Conservation (phyloP, 2,329 filamentous ascomycete genomes). For the Colletotrichum cuscutae region DNA sequence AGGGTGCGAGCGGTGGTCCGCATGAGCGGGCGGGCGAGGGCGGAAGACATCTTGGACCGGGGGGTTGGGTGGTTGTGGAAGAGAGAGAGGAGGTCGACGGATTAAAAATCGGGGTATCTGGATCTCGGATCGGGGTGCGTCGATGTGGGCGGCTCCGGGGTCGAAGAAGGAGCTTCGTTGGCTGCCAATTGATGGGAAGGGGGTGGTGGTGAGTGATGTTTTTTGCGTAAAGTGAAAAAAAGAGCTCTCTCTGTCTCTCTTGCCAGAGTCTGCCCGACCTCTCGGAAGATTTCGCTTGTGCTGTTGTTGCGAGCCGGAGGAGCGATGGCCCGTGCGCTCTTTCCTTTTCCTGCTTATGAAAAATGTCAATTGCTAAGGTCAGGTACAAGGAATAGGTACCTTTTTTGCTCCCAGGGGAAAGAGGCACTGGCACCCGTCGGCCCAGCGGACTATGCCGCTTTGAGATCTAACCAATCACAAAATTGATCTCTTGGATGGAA, state of each 20-base stretch:
- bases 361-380: conserved; percentile 1
- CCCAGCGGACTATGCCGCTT: conserved; percentile 19
- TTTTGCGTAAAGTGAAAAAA: conserved; percentile 37
- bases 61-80: too few relatives aligned
- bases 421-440: not conserved
- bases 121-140: conserved; percentile 35
- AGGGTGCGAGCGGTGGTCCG: conserved; percentile 58
- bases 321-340: conserved; percentile 28
- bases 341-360: conserved; percentile 8
- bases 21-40: conserved; percentile 55
- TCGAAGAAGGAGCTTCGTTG: conserved; percentile 39
- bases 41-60: conserved; percentile 43
- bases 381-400: conserved; percentile 5
- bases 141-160: conserved; percentile 41
- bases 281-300: conserved; percentile 57
- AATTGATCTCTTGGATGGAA: not conserved
- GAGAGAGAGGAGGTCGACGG: conserved; percentile 14
- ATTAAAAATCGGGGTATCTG: conserved; percentile 27
- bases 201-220: conserved; percentile 35
- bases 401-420: not conserved
- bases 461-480: conserved; percentile 9
- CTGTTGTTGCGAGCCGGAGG: conserved; percentile 35
- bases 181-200: conserved; percentile 49
- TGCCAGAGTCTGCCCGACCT: conserved; percentile 37
- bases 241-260: conserved; percentile 25